These are phyloP conservation scores for Combretum micranthum DNA, from an alignment of 345 rosid genomes.

Conservation along the genomic window DNA sequence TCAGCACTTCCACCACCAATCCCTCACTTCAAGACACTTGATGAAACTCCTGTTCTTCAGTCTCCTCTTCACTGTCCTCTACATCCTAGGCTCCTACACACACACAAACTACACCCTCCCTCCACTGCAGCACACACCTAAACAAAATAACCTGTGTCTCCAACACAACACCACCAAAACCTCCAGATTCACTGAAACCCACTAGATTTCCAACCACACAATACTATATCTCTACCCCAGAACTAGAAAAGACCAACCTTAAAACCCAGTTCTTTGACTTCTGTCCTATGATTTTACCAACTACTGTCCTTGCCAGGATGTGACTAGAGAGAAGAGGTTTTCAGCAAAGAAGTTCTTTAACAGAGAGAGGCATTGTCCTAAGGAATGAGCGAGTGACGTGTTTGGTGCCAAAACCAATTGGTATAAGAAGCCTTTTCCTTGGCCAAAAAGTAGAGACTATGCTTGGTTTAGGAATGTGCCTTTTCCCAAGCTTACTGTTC, in stretches of 20 bases:
- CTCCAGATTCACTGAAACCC: conserved; percentile 3
- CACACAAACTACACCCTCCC: conserved; percentile 4
- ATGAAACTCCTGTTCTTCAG: conserved; percentile 5
- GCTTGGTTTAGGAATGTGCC: conserved; percentile 64
- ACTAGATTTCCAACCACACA: conserved; percentile 36
- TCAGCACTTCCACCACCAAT: not conserved
- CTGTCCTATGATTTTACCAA: conserved; percentile 49
- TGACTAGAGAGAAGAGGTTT: conserved; percentile 27
- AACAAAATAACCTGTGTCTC: conserved; percentile 9
- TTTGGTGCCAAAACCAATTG: conserved; percentile 49
- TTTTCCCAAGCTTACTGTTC: conserved; percentile 30
- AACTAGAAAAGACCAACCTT: not conserved
- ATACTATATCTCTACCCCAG: conserved; percentile 22
- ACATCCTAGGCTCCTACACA: conserved; percentile 28
- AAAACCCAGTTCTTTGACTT: conserved; percentile 14
- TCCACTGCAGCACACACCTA: not conserved
- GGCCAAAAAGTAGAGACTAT: conserved; percentile 55
- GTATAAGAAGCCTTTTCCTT: conserved; percentile 46
- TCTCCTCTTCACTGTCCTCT: conserved; percentile 19
- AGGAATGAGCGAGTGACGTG: conserved; percentile 29
- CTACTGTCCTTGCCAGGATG: conserved; percentile 60
- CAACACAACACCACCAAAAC: conserved; percentile 11
- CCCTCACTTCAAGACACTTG: not conserved
- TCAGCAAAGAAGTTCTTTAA: conserved; percentile 24
- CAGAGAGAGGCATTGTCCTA: conserved; percentile 63